Percentiles rank a stretch among this genome's conserved stretches.
Evolutionary conservation across 768 basidiomycete genomes (phyloP).

Genomic region (Clitopilus passeckerianus): DNA sequence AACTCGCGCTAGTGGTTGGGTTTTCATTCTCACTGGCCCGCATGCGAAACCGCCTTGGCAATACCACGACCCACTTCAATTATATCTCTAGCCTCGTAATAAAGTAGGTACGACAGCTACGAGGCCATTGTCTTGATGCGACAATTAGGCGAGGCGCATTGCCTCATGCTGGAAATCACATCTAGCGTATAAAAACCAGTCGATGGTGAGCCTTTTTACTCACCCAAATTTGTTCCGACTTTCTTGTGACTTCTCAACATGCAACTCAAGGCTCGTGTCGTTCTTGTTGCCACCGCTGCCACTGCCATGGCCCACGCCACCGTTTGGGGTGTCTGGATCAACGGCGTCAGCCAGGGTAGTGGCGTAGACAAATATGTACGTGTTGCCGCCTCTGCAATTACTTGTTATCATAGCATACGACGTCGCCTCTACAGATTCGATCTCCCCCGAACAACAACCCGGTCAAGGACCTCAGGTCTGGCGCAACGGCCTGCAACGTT

Average conservation of each 20-base stretch:
- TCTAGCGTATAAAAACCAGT: neutral
- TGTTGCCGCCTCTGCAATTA: conserved; percentile 1
- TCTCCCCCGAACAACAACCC: conserved; percentile 31
- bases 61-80: neutral
- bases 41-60: neutral
- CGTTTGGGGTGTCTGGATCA: conserved; percentile 32
- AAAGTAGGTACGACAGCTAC: neutral
- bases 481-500: conserved; percentile 26
- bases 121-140: neutral
- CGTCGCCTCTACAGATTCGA: conserved; percentile 20
- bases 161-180: neutral
- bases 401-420: neutral
- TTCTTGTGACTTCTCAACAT: conserved; percentile 6
- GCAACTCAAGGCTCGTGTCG: conserved; percentile 15
- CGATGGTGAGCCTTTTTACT: neutral
- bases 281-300: conserved; percentile 17
- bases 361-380: conserved; percentile 23
- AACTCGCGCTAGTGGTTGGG: too few species aligned
- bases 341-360: conserved; percentile 29
- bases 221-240: neutral
- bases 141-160: conserved; percentile 6
- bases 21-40: neutral
- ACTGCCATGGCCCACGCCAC: conserved; percentile 24
- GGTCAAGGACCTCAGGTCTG: conserved; percentile 26
- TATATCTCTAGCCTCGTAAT: neutral